Conservation (phyloP, 768 basidiomycete species). For the Pilatotrama ljubarskyi region DNA sequence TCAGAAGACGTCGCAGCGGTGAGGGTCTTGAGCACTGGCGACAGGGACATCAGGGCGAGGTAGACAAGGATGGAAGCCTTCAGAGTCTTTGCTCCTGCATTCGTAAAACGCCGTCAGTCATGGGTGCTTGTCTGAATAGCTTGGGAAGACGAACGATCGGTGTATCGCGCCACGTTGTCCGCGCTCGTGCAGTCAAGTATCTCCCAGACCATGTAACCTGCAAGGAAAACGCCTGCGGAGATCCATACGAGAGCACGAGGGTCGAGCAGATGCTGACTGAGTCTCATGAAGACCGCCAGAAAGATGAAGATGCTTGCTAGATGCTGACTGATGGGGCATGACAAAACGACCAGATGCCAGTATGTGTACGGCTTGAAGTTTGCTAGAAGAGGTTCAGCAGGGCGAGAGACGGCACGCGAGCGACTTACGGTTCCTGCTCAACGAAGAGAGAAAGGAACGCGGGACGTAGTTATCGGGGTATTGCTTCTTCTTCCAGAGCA, state of each 20-base stretch:
- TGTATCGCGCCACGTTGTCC: conserved; percentile 25
- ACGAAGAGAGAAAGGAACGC: conserved; percentile 70
- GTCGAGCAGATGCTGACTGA: conserved; percentile 64
- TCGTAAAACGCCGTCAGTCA: not conserved
- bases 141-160: conserved; percentile 34
- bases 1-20: conserved; percentile 95
- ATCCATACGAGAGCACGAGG: conserved; percentile 68
- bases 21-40: conserved; percentile 88
- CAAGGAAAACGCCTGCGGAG: conserved; percentile 58
- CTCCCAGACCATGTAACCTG: conserved; percentile 67
- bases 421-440: conserved; percentile 74
- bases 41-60: conserved; percentile 83
- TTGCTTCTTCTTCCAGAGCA: conserved; percentile 75
- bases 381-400: conserved; percentile 46
- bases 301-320: conserved; percentile 80
- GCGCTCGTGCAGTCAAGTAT: conserved; percentile 41
- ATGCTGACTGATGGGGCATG: conserved; percentile 83
- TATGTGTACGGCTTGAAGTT: conserved; percentile 82
- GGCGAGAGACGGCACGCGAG: not conserved
- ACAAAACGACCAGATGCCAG: conserved; percentile 65
- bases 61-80: conserved; percentile 88
- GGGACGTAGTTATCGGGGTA: conserved; percentile 89
- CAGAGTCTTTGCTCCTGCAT: conserved; percentile 63
- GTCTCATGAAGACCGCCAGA: conserved; percentile 72
- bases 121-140: not conserved